phyloP scores from a whole-genome alignment of 345 rosid species.

The Citrus australasica region DNA sequence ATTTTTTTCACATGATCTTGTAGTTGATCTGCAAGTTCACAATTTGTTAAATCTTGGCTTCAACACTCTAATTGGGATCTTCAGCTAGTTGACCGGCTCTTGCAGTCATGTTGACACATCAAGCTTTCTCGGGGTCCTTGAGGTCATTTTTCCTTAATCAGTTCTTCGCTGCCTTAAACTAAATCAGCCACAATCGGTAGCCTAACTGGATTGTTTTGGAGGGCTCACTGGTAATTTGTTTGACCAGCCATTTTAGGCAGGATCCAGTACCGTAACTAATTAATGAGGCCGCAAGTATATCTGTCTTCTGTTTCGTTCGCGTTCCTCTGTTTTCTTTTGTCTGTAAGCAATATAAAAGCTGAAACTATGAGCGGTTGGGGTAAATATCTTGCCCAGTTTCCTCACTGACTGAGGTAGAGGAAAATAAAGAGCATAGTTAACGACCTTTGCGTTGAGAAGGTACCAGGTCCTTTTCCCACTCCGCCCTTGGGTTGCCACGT shows the following conservation, averaged over 20 bases:
- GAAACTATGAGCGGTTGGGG: neutral
- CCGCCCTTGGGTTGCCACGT: neutral
- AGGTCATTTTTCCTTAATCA: neutral
- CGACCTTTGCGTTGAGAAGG: neutral
- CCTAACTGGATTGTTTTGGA: neutral
- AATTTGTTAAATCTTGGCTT: neutral
- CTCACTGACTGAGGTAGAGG: neutral
- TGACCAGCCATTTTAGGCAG: neutral
- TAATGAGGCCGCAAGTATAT: slow-evolving; percentile 4
- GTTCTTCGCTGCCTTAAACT: slow-evolving; percentile 1
- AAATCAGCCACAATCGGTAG: neutral
- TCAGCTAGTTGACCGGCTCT: neutral
- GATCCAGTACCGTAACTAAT: neutral
- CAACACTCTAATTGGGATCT: neutral
- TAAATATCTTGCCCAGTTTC: neutral
- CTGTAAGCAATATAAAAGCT: slow-evolving; percentile 1
- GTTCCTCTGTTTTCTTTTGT: neutral
- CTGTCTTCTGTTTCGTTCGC: neutral
- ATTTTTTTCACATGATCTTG: neutral
- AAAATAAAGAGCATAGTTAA: slow-evolving; percentile 8
- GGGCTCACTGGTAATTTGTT: neutral
- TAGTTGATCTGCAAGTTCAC: neutral
- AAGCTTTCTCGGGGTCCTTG: neutral
- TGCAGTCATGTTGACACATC: neutral
- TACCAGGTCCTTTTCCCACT: neutral